Evolutionary conservation across 176 grass and related monocot genomes (phyloP).

Genomic region (Eleusine indica): DNA sequence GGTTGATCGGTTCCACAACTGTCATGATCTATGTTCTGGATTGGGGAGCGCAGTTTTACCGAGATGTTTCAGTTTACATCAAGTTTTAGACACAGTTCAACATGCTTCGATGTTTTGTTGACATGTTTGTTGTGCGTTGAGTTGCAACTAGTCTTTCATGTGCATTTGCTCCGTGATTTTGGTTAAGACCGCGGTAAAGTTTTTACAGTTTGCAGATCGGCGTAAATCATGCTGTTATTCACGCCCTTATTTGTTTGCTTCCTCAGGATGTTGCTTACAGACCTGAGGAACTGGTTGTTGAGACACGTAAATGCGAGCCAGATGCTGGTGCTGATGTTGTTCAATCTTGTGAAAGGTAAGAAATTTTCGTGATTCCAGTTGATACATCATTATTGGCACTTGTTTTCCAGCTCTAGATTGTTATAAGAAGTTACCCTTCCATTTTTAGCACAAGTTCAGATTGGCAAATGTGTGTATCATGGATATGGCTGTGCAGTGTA

Average conservation of each 20-base stretch:
- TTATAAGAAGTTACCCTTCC: background rate
- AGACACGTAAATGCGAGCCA: conserved; percentile 78
- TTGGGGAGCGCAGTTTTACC: background rate
- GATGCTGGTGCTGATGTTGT: conserved; percentile 75
- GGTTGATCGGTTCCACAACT: background rate
- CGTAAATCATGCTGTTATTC: background rate
- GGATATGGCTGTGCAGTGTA: background rate
- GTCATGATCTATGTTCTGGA: background rate
- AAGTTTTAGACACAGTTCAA: background rate
- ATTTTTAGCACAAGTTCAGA: background rate
- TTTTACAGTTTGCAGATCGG: background rate
- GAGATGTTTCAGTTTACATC: background rate
- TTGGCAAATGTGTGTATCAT: background rate
- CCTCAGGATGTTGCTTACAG: conserved; percentile 84
- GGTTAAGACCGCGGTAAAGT: background rate
- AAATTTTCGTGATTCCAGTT: background rate
- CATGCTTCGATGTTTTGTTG: background rate
- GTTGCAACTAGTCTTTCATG: background rate
- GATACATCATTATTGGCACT: conserved; percentile 4
- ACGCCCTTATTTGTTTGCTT: conserved; percentile 18
- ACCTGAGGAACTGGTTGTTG: conserved; percentile 64
- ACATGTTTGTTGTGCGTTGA: background rate
- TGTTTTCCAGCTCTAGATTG: background rate
- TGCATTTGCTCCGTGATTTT: background rate
- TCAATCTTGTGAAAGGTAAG: conserved; percentile 73